phyloP scores from a whole-genome alignment of 441 rosid species.

The Euphorbia schlechtendalii region DNA sequence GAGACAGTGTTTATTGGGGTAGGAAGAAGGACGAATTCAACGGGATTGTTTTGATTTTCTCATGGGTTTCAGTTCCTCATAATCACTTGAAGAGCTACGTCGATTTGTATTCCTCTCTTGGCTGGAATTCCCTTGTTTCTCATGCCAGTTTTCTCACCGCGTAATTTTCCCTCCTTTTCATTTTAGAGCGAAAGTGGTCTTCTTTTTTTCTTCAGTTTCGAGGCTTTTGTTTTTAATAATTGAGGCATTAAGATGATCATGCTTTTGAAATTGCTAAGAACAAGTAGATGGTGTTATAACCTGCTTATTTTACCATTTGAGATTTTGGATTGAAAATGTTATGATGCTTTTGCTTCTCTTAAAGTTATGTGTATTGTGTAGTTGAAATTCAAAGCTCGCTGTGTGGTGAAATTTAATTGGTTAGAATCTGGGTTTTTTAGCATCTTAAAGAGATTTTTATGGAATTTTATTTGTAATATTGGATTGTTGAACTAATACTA shows the following conservation, averaged over 20 bases:
- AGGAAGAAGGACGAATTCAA: slow-evolving; percentile 31
- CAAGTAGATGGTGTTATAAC: neutral
- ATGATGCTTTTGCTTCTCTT: neutral
- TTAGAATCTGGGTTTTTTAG: neutral
- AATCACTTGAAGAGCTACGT: slow-evolving; percentile 36
- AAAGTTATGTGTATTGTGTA: neutral
- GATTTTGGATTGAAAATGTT: neutral
- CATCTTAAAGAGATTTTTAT: neutral
- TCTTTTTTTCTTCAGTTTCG: neutral
- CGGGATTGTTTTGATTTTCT: slow-evolving; percentile 68
- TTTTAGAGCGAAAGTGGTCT: neutral
- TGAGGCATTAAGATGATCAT: neutral
- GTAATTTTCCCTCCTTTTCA: slow-evolving; percentile 26
- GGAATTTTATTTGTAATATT: neutral
- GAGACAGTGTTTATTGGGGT: slow-evolving; percentile 53
- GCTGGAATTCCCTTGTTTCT: slow-evolving; percentile 76
- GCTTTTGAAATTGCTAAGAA: neutral
- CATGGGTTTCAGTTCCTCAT: slow-evolving; percentile 56
- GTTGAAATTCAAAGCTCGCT: neutral
- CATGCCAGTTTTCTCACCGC: slow-evolving; percentile 63
- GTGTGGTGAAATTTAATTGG: neutral
- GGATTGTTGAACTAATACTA: neutral
- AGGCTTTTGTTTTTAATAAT: neutral
- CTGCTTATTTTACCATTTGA: neutral
- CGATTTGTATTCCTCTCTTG: slow-evolving; percentile 70